These are phyloP conservation scores for Paracorniculantispora psalliotae DNA, from an alignment of 2,329 filamentous ascomycete genomes.

Conservation along the genomic window DNA sequence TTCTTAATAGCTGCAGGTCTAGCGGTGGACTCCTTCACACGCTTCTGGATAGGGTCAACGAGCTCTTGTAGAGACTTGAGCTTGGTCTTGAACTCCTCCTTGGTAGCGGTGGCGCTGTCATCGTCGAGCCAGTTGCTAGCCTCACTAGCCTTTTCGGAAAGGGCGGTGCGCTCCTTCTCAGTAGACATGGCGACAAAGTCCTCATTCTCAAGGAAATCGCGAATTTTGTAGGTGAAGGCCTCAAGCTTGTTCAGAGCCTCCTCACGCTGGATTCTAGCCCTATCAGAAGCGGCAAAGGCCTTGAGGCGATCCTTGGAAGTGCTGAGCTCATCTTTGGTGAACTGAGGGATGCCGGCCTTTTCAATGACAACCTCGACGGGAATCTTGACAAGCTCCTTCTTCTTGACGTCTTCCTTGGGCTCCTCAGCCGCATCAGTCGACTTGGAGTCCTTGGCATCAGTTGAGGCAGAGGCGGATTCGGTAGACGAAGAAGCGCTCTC, in stretches of 20 bases:
- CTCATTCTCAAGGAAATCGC: conserved; percentile 75
- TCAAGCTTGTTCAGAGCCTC: conserved; percentile 92
- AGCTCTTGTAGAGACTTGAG: conserved; percentile 73
- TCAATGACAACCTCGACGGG: conserved; percentile 46
- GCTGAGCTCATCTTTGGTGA: conserved; percentile 45
- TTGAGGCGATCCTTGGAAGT: conserved; percentile 65
- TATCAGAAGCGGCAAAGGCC: conserved; percentile 83
- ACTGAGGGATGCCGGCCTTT: conserved; percentile 44
- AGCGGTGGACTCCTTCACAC: conserved; percentile 65
- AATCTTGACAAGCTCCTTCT: conserved; percentile 54
- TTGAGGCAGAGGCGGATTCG: conserved; percentile 36
- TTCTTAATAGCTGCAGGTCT: conserved; percentile 65
- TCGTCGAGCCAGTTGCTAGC: conserved; percentile 88
- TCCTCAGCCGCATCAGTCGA: conserved; percentile 34
- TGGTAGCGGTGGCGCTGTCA: conserved; percentile 71
- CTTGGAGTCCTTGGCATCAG: conserved; percentile 41
- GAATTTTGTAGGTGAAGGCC: conserved; percentile 81
- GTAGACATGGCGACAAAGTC: conserved; percentile 70
- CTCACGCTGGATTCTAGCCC: conserved; percentile 68
- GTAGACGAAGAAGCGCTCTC: conserved; percentile 21
- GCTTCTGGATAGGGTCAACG: conserved; percentile 69
- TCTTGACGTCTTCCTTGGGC: conserved; percentile 51
- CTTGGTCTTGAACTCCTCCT: conserved; percentile 69
- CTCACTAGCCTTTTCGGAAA: conserved; percentile 63
- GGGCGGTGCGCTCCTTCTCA: conserved; percentile 56